Percentiles rank a stretch among this genome's conserved stretches.
These are phyloP conservation scores for Tilletia caries DNA, from an alignment of 1,284 basidiomycete genomes.

Conservation along the genomic window DNA sequence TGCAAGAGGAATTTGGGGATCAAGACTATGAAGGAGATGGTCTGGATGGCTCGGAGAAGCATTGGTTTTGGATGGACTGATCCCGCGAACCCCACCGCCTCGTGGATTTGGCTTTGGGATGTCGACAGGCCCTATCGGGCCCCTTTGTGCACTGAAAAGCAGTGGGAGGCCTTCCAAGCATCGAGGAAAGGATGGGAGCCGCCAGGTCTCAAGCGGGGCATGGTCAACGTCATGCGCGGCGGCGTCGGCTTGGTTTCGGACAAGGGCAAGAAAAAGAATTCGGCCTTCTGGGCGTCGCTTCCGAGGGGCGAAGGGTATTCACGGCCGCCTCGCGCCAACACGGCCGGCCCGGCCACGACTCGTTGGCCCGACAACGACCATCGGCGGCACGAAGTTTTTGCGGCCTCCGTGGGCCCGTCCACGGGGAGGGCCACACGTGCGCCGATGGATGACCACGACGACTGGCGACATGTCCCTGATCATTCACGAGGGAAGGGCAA, in stretches of 20 bases:
- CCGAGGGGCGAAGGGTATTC: neutral
- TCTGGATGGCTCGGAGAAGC: neutral
- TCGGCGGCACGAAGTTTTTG: neutral
- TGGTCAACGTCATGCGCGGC: no score
- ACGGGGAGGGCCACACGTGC: neutral
- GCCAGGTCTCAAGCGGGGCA: neutral
- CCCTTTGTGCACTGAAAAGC: neutral
- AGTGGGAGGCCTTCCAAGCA: neutral
- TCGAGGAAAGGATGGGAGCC: neutral
- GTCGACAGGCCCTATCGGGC: neutral
- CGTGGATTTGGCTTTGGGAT: conserved; percentile 2
- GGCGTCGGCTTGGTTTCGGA: neutral
- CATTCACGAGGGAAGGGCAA: neutral
- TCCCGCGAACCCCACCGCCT: neutral
- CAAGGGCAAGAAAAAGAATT: neutral
- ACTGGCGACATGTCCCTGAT: neutral
- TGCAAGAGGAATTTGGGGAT: neutral
- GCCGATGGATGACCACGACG: neutral
- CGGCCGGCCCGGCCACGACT: neutral
- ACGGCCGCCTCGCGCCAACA: neutral
- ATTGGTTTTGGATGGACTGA: neutral
- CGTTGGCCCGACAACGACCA: neutral
- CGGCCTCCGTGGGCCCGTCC: no score
- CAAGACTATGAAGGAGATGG: neutral
- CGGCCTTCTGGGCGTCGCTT: no score